Percentiles rank a stretch among this genome's conserved stretches.
Evolutionary conservation across 2,329 filamentous ascomycete genomes (phyloP).

Genomic region (Alternaria viburni): DNA sequence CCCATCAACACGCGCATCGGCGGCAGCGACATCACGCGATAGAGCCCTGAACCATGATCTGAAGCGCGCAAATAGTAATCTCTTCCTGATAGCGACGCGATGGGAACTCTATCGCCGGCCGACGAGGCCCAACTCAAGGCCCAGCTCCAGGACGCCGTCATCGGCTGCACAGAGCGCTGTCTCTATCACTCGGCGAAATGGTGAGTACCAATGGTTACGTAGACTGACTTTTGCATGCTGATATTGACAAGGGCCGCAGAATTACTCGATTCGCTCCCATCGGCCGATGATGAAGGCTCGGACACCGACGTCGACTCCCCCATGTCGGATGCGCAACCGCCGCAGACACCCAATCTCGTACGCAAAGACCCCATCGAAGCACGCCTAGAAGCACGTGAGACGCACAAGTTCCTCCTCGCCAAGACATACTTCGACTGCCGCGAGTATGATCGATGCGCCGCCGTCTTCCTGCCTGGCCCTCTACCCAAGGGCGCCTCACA

Average conservation of each 20-base stretch:
- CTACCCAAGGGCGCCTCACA: constrained; percentile 71
- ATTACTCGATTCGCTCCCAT: constrained; percentile 80
- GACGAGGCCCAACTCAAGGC: constrained; percentile 68
- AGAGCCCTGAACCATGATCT: neutral
- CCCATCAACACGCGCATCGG: constrained; percentile 27
- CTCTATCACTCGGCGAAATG: constrained; percentile 97
- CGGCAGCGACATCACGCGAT: constrained; percentile 5
- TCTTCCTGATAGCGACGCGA: neutral
- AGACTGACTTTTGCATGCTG: constrained; percentile 18
- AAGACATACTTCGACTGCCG: constrained; percentile 95
- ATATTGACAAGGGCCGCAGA: constrained; percentile 79
- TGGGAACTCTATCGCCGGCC: constrained; percentile 44
- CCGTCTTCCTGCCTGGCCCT: constrained; percentile 84
- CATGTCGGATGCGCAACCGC: constrained; percentile 61
- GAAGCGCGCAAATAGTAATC: neutral
- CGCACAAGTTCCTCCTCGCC: constrained; percentile 84
- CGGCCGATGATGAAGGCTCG: constrained; percentile 61
- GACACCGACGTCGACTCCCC: constrained; percentile 66
- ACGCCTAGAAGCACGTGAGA: constrained; percentile 76
- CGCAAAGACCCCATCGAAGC: constrained; percentile 73
- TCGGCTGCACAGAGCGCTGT: constrained; percentile 92
- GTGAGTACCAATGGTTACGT: constrained; percentile 56
- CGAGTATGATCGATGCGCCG: constrained; percentile 92
- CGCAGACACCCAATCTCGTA: constrained; percentile 54
- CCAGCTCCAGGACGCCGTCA: constrained; percentile 81